Conservation (phyloP, 495 filamentous ascomycete species). For the Pyrenula aspistea region DNA sequence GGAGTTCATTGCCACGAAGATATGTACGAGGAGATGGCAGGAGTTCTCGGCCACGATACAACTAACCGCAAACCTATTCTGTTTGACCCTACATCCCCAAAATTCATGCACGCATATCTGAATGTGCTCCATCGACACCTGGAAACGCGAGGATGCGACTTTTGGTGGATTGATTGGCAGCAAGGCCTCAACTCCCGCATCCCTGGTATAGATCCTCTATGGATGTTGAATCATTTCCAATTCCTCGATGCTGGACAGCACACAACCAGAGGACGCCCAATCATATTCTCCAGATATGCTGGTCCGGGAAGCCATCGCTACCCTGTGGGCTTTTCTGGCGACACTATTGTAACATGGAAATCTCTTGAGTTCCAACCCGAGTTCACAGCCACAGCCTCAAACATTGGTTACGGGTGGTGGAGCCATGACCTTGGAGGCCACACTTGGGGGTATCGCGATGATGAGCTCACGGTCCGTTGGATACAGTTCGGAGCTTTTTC, state of each 20-base stretch:
- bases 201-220: constrained; percentile 45
- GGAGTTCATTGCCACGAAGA: constrained; percentile 41
- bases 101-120: constrained; percentile 44
- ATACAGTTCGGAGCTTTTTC: constrained; percentile 45
- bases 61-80: constrained; percentile 29
- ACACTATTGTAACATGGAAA: constrained; percentile 41
- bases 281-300: constrained; percentile 42
- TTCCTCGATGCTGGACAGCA: constrained; percentile 33
- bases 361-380: constrained; percentile 49
- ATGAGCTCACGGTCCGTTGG: constrained; percentile 44
- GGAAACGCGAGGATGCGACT: constrained; percentile 39
- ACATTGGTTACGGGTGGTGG: constrained; percentile 57
- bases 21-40: constrained; percentile 38
- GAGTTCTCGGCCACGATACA: constrained; percentile 30
- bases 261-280: constrained; percentile 13
- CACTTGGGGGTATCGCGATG: constrained; percentile 32
- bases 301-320: constrained; percentile 48
- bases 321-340: constrained; percentile 49
- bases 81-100: constrained; percentile 38
- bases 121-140: constrained; percentile 37
- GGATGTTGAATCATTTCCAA: constrained; percentile 49
- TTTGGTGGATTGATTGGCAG: constrained; percentile 58
- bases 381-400: constrained; percentile 48
- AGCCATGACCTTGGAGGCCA: constrained; percentile 54
- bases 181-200: constrained; percentile 38